Conservation (phyloP, 208 protist genomes). For the Crithidia bombi region DNA sequence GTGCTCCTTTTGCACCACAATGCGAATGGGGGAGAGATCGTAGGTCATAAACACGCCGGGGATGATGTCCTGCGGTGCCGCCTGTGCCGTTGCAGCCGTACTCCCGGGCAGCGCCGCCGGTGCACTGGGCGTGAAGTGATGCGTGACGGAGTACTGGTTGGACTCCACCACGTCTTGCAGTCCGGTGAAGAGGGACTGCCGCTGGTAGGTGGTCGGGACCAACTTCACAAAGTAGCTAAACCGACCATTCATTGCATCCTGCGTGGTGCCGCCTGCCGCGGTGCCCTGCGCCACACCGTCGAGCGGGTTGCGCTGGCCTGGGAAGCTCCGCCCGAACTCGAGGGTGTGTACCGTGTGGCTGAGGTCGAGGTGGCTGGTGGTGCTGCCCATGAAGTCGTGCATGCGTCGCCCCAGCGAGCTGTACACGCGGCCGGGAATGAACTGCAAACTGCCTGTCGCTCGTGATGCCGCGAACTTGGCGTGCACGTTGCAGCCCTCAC, state of each 20-base stretch:
- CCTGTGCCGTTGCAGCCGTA: background rate
- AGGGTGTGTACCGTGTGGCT: constrained; percentile 83
- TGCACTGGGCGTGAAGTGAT: constrained; percentile 63
- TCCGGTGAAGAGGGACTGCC: constrained; percentile 37
- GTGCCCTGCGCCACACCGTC: constrained; percentile 50
- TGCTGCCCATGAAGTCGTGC: constrained; percentile 64
- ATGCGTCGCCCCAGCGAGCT: constrained; percentile 44
- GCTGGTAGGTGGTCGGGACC: constrained; percentile 82
- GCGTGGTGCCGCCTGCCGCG: constrained; percentile 20
- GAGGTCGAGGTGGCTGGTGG: constrained; percentile 62
- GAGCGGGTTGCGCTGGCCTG: constrained; percentile 79
- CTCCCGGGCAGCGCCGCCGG: constrained; percentile 2
- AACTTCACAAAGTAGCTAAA: constrained; percentile 92
- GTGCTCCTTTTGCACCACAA: constrained; percentile 50
- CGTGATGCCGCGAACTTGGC: constrained; percentile 69
- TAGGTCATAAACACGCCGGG: constrained; percentile 90
- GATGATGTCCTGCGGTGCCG: constrained; percentile 28
- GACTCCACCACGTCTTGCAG: constrained; percentile 49
- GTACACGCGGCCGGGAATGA: constrained; percentile 74
- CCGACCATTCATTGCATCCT: constrained; percentile 59
- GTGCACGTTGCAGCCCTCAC: constrained; percentile 86
- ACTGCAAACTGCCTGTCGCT: constrained; percentile 85
- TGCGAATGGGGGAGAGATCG: constrained; percentile 85
- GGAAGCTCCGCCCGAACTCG: constrained; percentile 79
- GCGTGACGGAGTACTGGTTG: constrained; percentile 92